Conservation (phyloP, 306 rosid species). For the cucumber (Cucumis sativus) region Cucumber_9930_V3 NC_026661.2:369001-369500, state of each 20-base stretch:
- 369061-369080: not conserved
- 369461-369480: not conserved
- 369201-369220: not conserved
- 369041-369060: not conserved
- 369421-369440: not conserved
- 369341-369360: not conserved
- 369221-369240: not conserved
- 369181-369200: not conserved
- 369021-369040: not conserved
- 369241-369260: not conserved
- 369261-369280: not conserved
- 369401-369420: not conserved
- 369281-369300: not conserved
- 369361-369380: not conserved
- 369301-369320: not conserved
- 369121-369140: not conserved
- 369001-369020: too few species aligned
- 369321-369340: not conserved
- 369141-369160: not conserved
- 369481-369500: not conserved
- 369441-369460: not conserved
- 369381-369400: not conserved
- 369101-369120: not conserved
- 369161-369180: not conserved
- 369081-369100: not conserved